Percentiles rank a stretch among this genome's conserved stretches.
Evolutionary conservation across 768 basidiomycete species (phyloP).

Genomic region (Chlorophyllum brunneum): DNA sequence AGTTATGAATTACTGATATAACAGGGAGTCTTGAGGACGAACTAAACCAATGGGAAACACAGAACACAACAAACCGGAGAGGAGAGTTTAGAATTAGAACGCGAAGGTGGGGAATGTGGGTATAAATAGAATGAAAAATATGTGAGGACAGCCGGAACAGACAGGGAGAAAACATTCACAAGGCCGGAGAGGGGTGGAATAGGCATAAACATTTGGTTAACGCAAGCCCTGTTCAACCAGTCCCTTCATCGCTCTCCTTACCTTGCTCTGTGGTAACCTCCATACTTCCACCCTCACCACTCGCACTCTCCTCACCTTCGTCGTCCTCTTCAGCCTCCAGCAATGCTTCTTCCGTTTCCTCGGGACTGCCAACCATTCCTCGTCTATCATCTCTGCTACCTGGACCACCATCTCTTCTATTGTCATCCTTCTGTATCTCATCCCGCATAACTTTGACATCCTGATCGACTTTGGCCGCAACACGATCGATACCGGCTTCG

Average conservation of each 20-base stretch:
- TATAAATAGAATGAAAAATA: no score
- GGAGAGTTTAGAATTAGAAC: no score
- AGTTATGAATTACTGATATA: no score
- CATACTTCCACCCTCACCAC: conserved; percentile 18
- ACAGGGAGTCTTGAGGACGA: no score
- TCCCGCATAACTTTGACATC: conserved; percentile 81
- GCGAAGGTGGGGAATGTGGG: no score
- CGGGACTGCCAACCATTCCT: conserved; percentile 18
- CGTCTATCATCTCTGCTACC: conserved; percentile 24
- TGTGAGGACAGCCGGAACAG: no score
- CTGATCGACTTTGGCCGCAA: conserved; percentile 80
- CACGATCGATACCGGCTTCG: conserved; percentile 84
- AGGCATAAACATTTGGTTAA: no score
- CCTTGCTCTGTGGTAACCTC: not conserved
- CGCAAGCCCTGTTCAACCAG: no score
- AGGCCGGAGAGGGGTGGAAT: no score
- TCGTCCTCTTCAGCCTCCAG: conserved; percentile 24
- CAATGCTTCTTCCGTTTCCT: conserved; percentile 19
- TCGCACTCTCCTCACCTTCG: conserved; percentile 24
- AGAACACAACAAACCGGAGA: no score
- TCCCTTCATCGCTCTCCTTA: conserved; percentile 29
- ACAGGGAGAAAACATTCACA: no score
- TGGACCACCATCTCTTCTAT: conserved; percentile 36
- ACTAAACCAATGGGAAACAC: no score
- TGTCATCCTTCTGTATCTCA: conserved; percentile 69